Percentiles rank a stretch among this genome's conserved stretches.
Conservation (phyloP, 345 rosid species). For the Arabidopsis arenosa region DNA sequence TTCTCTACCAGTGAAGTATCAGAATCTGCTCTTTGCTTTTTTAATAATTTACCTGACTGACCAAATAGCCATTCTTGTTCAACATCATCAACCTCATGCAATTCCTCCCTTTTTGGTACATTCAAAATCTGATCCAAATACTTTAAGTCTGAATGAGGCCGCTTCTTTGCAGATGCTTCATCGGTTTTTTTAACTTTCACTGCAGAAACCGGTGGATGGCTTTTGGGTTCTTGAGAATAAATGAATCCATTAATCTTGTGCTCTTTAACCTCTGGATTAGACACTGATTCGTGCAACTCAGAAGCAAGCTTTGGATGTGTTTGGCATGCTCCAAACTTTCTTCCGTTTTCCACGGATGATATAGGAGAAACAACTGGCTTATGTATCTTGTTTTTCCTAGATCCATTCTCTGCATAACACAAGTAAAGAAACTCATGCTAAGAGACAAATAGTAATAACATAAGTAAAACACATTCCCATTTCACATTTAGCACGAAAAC, state of each 20-base stretch:
- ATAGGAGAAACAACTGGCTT: conserved; percentile 42
- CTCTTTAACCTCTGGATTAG: conserved; percentile 50
- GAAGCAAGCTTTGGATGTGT: conserved; percentile 38
- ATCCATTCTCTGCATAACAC: conserved; percentile 55
- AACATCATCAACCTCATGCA: conserved; percentile 47
- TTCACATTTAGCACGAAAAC: conserved; percentile 4
- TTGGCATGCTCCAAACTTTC: conserved; percentile 45
- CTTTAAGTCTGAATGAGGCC: conserved; percentile 76
- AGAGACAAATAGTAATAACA: conserved; percentile 24
- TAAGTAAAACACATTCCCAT: not conserved
- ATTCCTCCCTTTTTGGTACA: conserved; percentile 64
- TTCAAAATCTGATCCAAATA: conserved; percentile 58
- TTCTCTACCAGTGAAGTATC: conserved; percentile 27
- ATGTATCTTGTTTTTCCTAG: conserved; percentile 55
- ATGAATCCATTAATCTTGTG: conserved; percentile 53
- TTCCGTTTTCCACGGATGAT: conserved; percentile 57
- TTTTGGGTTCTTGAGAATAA: conserved; percentile 42
- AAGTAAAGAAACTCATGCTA: conserved; percentile 37
- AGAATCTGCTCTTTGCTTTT: conserved; percentile 47
- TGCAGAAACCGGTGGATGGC: conserved; percentile 39
- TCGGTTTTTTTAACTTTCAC: conserved; percentile 45
- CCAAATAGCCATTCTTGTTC: conserved; percentile 73
- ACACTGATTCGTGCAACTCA: conserved; percentile 40
- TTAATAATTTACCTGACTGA: conserved; percentile 33
- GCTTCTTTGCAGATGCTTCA: conserved; percentile 52